Conservation (phyloP, 2,329 filamentous ascomycete species). For the Pseudogymnoascus pannorum region DNA sequence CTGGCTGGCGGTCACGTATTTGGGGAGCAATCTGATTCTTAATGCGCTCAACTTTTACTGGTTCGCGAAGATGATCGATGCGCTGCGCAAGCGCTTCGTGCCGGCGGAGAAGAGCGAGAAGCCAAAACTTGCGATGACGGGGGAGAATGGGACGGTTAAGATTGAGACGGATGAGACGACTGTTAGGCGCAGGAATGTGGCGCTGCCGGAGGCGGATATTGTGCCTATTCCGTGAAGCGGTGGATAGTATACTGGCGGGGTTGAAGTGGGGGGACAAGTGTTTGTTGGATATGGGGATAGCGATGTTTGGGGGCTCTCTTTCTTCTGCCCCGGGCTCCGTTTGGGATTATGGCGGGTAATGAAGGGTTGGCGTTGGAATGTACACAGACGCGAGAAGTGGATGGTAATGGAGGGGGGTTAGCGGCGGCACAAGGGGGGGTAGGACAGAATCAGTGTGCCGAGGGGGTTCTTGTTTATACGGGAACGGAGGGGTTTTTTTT, state of each 20-base stretch:
- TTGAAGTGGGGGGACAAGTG: no score
- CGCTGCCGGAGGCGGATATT: not conserved
- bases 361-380: no score
- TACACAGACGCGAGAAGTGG: no score
- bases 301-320: not conserved
- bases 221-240: not conserved
- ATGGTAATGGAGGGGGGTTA: no score
- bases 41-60: constrained; percentile 77
- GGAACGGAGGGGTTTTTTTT: no score
- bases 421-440: no score
- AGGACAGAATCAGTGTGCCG: no score
- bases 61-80: constrained; percentile 81
- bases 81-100: constrained; percentile 68
- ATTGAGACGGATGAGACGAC: constrained; percentile 26
- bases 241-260: not conserved
- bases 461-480: no score
- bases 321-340: no score
- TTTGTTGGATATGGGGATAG: not conserved
- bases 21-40: constrained; percentile 62
- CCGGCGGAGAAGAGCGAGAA: constrained; percentile 34
- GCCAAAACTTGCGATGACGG: constrained; percentile 18
- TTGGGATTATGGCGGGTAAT: no score
- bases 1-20: constrained; percentile 63
- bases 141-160: constrained; percentile 23
- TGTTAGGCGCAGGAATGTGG: constrained; percentile 24